Base-by-base conservation (phyloP, 495 filamentous ascomycete species). In the Oidiodendron maius region DNA sequence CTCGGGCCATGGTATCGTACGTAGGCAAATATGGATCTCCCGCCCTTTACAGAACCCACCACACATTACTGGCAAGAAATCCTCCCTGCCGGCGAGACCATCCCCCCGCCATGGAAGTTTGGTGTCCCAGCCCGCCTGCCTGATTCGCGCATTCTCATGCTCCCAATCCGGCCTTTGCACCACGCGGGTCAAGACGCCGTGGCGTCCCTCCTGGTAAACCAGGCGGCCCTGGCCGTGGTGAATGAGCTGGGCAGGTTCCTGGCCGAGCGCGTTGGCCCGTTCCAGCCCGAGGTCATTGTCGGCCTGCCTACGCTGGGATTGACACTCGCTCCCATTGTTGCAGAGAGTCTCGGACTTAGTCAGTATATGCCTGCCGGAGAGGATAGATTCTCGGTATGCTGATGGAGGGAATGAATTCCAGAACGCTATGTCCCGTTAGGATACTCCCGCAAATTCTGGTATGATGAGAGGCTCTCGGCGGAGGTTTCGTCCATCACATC, bases 221-320 rank as follows among this genome's bases (percentile, higher is more conserved):
- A 80, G 69, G 22, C 66, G 54, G 35, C 75, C 49, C 6, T 65
- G 51, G 10, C 71, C 54, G 8, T 71, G 46, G 17, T 61, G 47
- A 9, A 63, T 41, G 48, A 69, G 67, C 45, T 77, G 58, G 22
- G 69, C 62, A 10, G 57, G 49, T 4, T 65, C 52, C 4, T 71
- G 59, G n/a, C 51, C n/a, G 49, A 51, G 4, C 12, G 26, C 1
- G 35, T 64, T 3, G 16, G 35, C 6, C 44, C 32, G 3, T 41
- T 48, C 22, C 18, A 51, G 9, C 44, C 44, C 8, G 56, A 58
- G 6, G 48, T 58, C 10, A 39, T 58, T 13, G 52, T 58, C 13
- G 56, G 51, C 16, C 30, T 58, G 21, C 56, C 56, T 5, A 58
- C 56, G 11, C 22, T 55, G 28, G 56, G 56, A 2, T 32, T 58